Evolutionary conservation across 805 yeast species (phyloP).

Genomic region (Wickerhamiella australiensis): DNA sequence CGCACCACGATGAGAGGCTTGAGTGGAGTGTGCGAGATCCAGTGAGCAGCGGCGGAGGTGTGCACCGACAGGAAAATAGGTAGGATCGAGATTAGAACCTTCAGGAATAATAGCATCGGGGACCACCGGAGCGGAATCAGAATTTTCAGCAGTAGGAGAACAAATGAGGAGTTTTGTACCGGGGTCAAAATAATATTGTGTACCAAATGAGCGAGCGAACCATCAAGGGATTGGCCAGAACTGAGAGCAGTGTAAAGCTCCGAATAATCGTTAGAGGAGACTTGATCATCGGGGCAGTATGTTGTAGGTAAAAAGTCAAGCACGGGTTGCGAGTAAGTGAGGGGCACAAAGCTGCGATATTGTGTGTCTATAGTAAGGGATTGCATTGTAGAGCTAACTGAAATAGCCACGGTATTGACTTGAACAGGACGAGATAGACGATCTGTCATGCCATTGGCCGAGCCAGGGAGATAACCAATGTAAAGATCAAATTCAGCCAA

Average conservation of each 20-base stretch:
- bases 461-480: background rate
- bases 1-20: background rate
- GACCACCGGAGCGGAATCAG: background rate
- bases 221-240: too few species aligned
- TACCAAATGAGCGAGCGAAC: too few species aligned
- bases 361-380: background rate
- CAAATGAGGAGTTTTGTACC: background rate
- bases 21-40: background rate
- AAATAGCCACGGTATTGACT: background rate
- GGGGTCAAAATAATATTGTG: background rate
- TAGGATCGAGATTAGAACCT: background rate
- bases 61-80: background rate
- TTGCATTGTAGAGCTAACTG: background rate
- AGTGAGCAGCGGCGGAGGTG: background rate
- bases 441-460: background rate
- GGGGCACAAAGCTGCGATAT: background rate
- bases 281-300: background rate
- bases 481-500: background rate
- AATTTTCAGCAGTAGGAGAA: background rate
- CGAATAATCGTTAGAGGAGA: too few species aligned
- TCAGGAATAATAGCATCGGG: background rate
- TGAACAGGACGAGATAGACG: background rate
- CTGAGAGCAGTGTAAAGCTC: too few species aligned
- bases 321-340: background rate
- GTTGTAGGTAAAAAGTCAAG: background rate